These are phyloP conservation scores for Lachancea nothofagi DNA, from an alignment of 805 yeast species.

Conservation along the genomic window DNA sequence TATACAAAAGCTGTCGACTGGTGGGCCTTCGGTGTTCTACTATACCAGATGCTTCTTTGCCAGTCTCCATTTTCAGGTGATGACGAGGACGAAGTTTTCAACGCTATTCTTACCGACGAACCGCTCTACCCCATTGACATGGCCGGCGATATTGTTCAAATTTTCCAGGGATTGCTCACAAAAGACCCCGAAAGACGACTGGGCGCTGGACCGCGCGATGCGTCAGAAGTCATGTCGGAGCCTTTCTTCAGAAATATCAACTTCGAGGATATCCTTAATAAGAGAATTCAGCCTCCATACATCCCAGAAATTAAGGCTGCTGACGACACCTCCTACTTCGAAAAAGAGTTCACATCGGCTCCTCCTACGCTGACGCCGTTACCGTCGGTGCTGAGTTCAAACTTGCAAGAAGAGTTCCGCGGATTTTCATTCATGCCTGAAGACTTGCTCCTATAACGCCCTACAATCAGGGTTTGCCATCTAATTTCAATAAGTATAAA, in stretches of 20 bases:
- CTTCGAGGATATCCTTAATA: constrained; percentile 75
- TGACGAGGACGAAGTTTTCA: constrained; percentile 93
- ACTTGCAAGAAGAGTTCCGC: constrained; percentile 93
- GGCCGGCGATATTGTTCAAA: constrained; percentile 94
- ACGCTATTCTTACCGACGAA: constrained; percentile 93
- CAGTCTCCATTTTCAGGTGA: constrained; percentile 98
- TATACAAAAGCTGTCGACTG: constrained; percentile 95
- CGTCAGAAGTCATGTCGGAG: constrained; percentile 90
- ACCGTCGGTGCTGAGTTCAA: constrained; percentile 75
- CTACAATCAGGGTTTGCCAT: no score
- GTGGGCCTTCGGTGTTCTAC: constrained; percentile 99
- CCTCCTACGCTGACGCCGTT: constrained; percentile 94
- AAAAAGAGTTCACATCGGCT: constrained; percentile 89
- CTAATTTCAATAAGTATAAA: background rate
- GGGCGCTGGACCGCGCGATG: constrained; percentile 86
- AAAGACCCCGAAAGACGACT: constrained; percentile 81
- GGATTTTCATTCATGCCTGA: constrained; percentile 89
- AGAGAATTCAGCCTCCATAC: constrained; percentile 80
- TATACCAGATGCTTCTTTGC: constrained; percentile 93
- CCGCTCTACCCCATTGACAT: constrained; percentile 94
- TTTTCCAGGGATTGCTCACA: constrained; percentile 83
- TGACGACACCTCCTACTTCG: constrained; percentile 89
- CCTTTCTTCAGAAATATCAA: constrained; percentile 86
- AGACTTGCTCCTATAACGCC: constrained; percentile 35
- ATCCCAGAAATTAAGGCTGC: constrained; percentile 82